Base-by-base conservation (phyloP, 345 rosid genomes). In the Dovyalis caffra region DNA sequence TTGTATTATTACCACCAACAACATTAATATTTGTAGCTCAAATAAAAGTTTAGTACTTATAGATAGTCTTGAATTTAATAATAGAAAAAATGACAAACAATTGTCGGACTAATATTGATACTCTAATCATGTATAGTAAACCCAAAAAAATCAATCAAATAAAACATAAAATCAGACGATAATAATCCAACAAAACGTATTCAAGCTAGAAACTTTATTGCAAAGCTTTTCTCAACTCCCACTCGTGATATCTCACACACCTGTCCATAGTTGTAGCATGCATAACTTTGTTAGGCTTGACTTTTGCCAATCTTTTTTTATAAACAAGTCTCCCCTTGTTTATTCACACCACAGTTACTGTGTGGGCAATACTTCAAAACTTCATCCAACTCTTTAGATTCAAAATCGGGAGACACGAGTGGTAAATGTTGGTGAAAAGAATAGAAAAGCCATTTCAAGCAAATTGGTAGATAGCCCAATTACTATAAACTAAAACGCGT, bases 321-420 rank as follows among this genome's bases (percentile, higher is more conserved):
- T 96, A 96, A 64, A 96, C 78, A 45, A 98, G 98, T 47, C 97
- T 85, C 7, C 99, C 99, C 83, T 93, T 97, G n/a, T 83, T 85
- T 96, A 69, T 23, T n/a, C n/a, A 25, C 68, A 38, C 45, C 78
- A 68, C n/a, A 98, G 85, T 96, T 79, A 76, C 95, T 91, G 70
- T 96, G 98, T 33, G 99, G 99, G 51, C 93, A 96, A 81, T 90
- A 83, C 40, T 80, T 88, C 72, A 92, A 53, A 70, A 96, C 99
- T 75, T 96, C 94, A 81, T 86, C 81, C 21, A 90, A 62, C 86
- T 96, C 99, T 72, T 82, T 82, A 74, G 92, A 96, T 79, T 93
- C 97, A 71, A 93, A 96, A 84, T 96, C 98, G 98, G 93, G 75
- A 76, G 68, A 69, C 26, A 64, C 33, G 23, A 69, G 64, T 6